Evolutionary conservation across 495 filamentous ascomycete species (phyloP).

Genomic region (Lasiosphaeria hispida): DNA sequence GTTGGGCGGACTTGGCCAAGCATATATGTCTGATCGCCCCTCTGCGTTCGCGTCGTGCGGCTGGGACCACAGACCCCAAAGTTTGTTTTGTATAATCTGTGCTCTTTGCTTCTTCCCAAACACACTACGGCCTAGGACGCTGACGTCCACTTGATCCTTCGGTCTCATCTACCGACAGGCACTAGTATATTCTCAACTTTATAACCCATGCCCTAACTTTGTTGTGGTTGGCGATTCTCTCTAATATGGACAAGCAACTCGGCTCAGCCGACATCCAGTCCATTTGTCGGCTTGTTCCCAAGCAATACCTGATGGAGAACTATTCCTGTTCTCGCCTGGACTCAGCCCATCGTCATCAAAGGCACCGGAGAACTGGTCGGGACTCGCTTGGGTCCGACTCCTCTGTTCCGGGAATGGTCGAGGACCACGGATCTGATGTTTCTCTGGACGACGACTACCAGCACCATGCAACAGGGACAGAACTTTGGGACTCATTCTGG

Average conservation of each 20-base stretch:
- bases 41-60: constrained; percentile 3
- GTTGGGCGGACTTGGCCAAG: not conserved
- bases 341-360: constrained; percentile 1
- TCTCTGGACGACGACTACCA: constrained; percentile 31
- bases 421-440: constrained; percentile 31
- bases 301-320: constrained; percentile 11
- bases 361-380: constrained; percentile 4
- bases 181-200: no score
- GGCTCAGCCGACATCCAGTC: constrained; percentile 4
- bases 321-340: constrained; percentile 20
- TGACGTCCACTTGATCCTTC: not conserved
- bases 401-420: constrained; percentile 28
- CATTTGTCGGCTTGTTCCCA: constrained; percentile 1
- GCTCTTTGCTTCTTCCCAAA: not conserved
- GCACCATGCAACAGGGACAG: constrained; percentile 12
- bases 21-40: constrained; percentile 14
- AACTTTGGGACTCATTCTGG: constrained; percentile 29
- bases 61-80: constrained; percentile 1
- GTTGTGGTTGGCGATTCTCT: not conserved
- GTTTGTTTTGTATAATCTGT: not conserved
- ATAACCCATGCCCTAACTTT: not conserved
- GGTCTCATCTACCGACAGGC: not conserved
- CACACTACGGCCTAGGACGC: not conserved
- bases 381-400: constrained; percentile 27
- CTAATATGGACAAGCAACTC: constrained; percentile 12